Conservation (phyloP, 257 asterid genomes). For the Nicotiana otophora region DNA sequence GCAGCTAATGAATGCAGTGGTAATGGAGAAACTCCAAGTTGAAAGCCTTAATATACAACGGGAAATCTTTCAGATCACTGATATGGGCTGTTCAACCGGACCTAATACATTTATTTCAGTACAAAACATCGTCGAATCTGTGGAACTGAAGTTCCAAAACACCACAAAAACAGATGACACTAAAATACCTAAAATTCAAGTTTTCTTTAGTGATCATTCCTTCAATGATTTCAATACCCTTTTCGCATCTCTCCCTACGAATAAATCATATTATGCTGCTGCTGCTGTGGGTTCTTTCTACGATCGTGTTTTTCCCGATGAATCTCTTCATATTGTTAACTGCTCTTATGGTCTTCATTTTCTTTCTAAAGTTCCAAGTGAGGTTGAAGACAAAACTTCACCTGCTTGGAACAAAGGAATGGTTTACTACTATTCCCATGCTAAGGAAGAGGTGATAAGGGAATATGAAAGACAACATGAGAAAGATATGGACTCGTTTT, state of each 20-base stretch:
- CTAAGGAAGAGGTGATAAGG: no score
- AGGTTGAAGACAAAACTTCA: background rate
- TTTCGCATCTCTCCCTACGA: conserved; percentile 18
- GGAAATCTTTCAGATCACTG: conserved; percentile 23
- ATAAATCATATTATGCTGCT: conserved; percentile 15
- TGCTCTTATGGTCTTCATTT: conserved; percentile 38
- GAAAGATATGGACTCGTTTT: conserved; percentile 11
- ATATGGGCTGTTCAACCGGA: conserved; percentile 47
- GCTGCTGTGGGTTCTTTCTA: conserved; percentile 40
- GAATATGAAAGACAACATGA: no score
- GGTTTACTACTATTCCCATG: no score
- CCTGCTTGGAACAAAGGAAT: conserved; percentile 32
- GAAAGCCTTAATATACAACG: background rate
- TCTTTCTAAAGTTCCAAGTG: conserved; percentile 33
- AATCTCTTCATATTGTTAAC: conserved; percentile 24
- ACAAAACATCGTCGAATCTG: conserved; percentile 27
- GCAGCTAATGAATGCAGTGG: background rate
- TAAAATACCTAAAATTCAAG: conserved; percentile 26
- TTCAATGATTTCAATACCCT: conserved; percentile 46
- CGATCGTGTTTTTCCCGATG: conserved; percentile 22
- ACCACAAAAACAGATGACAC: no score
- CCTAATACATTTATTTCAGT: conserved; percentile 39
- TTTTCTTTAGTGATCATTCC: conserved; percentile 27
- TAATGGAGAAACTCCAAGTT: background rate
- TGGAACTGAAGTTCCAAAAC: conserved; percentile 8